Evolutionary conservation across 1,284 basidiomycete species (phyloP).

Genomic region (Afroboletus lepidellus): DNA sequence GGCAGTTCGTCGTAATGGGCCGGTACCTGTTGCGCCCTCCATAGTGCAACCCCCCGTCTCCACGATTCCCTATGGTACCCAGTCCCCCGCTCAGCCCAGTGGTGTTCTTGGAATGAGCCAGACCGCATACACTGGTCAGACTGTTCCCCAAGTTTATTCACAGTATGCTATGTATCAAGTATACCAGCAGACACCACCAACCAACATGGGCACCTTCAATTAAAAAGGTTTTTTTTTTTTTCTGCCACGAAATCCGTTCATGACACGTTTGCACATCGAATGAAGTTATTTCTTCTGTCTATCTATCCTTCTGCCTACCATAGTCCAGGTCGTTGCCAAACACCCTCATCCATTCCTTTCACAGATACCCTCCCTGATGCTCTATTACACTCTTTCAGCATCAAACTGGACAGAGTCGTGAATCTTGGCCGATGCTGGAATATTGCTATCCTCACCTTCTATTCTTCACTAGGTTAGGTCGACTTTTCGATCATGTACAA

Average conservation of each 20-base stretch:
- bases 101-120: constrained; percentile 61
- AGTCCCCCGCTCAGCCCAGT: constrained; percentile 58
- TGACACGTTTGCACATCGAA: constrained; percentile 38
- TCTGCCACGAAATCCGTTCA: constrained; percentile 33
- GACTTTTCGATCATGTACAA: constrained; percentile 39
- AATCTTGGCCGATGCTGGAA: constrained; percentile 36
- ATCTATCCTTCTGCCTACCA: constrained; percentile 32
- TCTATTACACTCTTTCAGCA: constrained; percentile 26
- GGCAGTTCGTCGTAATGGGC: constrained; percentile 51
- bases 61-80: constrained; percentile 53
- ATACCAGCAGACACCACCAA: constrained; percentile 70
- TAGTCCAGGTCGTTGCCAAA: constrained; percentile 29
- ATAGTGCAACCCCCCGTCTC: constrained; percentile 43
- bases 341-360: constrained; percentile 24
- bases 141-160: constrained; percentile 70
- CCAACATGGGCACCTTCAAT: constrained; percentile 73
- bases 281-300: constrained; percentile 36
- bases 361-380: constrained; percentile 31
- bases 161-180: constrained; percentile 74
- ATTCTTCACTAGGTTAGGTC: constrained; percentile 31
- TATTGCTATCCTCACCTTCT: constrained; percentile 35
- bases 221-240: constrained; percentile 52
- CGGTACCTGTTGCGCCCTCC: constrained; percentile 30
- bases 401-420: constrained; percentile 23
- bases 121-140: constrained; percentile 60